These are phyloP conservation scores for Fagus crenata DNA, from an alignment of 306 rosid genomes.

Conservation along the genomic window DNA sequence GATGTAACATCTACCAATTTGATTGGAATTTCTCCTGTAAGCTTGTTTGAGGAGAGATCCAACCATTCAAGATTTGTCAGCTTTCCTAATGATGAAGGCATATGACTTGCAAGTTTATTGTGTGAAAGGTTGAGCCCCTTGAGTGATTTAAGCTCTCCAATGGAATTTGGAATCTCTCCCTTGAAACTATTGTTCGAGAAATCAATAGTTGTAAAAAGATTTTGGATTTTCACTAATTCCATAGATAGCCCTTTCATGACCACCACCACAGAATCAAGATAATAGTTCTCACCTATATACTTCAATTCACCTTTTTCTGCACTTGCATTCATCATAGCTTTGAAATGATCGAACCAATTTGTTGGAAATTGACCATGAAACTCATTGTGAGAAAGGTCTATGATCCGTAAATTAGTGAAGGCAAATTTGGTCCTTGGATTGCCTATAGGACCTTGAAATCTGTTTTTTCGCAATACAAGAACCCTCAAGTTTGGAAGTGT, in stretches of 20 bases:
- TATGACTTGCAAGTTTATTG: not conserved
- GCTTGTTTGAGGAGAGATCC: too few relatives aligned
- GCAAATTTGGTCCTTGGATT: too few relatives aligned
- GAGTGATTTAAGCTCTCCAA: conserved; percentile 5
- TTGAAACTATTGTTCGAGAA: conserved; percentile 2
- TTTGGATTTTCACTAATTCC: not conserved
- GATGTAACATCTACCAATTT: not conserved
- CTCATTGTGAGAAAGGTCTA: too few relatives aligned
- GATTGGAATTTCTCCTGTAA: not conserved
- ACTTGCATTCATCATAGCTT: too few relatives aligned
- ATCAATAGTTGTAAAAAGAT: conserved; percentile 3
- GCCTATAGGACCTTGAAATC: not conserved
- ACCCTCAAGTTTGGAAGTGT: not conserved
- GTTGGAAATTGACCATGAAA: too few relatives aligned
- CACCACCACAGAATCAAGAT: not conserved
- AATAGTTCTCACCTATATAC: not conserved
- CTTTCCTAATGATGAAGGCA: not conserved
- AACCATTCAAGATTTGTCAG: not conserved
- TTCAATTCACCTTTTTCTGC: too few relatives aligned
- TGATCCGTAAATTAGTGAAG: too few relatives aligned
- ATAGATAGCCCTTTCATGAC: not conserved
- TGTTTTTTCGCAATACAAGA: conserved; percentile 16
- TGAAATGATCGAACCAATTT: too few relatives aligned
- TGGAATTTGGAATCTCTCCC: not conserved
- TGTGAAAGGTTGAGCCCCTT: not conserved